These are phyloP conservation scores for Aspergillus nidulans DNA, from an alignment of 495 filamentous ascomycete genomes.

Conservation along the genomic window DNA sequence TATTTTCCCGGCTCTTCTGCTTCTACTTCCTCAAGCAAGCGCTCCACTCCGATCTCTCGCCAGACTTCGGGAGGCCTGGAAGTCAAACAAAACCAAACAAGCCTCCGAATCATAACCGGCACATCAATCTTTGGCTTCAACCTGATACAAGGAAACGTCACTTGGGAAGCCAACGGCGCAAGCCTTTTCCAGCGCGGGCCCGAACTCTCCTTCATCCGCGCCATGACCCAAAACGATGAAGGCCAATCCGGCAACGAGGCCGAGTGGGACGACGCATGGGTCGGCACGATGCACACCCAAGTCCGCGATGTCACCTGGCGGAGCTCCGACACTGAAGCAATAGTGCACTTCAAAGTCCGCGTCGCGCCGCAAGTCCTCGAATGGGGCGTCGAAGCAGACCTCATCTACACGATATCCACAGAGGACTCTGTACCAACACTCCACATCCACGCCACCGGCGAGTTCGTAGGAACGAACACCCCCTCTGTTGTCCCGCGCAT, in stretches of 20 bases:
- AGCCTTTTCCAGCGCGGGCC: slow-evolving; percentile 18
- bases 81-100: not conserved
- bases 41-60: slow-evolving; percentile 2
- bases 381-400: slow-evolving; percentile 47
- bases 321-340: slow-evolving; percentile 1
- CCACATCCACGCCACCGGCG: slow-evolving; percentile 35
- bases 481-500: slow-evolving; percentile 37
- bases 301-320: slow-evolving; percentile 37
- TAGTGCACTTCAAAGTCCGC: slow-evolving; percentile 20
- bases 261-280: slow-evolving; percentile 29
- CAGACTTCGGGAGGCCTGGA: slow-evolving; percentile 7
- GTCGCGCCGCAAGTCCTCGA: slow-evolving; percentile 51
- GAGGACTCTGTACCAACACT: slow-evolving; percentile 28
- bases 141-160: slow-evolving; percentile 17
- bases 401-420: slow-evolving; percentile 41
- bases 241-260: slow-evolving; percentile 29
- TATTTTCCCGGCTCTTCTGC: slow-evolving; percentile 18
- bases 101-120: not conserved
- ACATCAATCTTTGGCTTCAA: slow-evolving; percentile 15
- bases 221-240: slow-evolving; percentile 56
- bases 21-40: not conserved
- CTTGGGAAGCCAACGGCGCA: slow-evolving; percentile 15
- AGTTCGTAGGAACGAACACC: slow-evolving; percentile 39
- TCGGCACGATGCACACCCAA: slow-evolving; percentile 35
- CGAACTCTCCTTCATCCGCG: slow-evolving; percentile 21